phyloP scores from a whole-genome alignment of 2,329 filamentous ascomycete genomes.

The Scedosporium dehoogii region DNA sequence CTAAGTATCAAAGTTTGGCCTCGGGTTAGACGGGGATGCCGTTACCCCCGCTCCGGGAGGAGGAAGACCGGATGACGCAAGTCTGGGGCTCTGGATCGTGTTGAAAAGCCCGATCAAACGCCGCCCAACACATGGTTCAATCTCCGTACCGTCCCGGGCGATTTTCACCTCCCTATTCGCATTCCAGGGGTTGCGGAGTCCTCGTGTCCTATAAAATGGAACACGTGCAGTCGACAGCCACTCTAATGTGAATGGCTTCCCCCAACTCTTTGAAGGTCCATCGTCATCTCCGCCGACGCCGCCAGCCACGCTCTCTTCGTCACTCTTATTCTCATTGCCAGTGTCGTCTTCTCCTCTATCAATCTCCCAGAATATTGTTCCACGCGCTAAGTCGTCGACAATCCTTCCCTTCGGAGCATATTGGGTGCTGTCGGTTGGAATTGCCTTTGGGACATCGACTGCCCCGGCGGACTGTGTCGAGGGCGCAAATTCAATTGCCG shows the following conservation, averaged over 20 bases:
- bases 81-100: conserved; percentile 31
- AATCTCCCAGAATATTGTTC: conserved; percentile 94
- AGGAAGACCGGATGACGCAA: conserved; percentile 4
- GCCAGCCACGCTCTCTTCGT: conserved; percentile 21
- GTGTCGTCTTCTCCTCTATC: conserved; percentile 48
- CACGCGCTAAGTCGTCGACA: conserved; percentile 85
- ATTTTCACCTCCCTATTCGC: conserved; percentile 94
- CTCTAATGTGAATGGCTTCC: conserved; percentile 82
- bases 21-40: not conserved
- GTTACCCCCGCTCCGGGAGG: conserved; percentile 24
- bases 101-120: conserved; percentile 74
- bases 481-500: conserved; percentile 59
- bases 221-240: conserved; percentile 79
- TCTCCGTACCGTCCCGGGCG: conserved; percentile 84
- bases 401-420: conserved; percentile 74
- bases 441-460: conserved; percentile 66
- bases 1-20: not conserved
- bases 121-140: conserved; percentile 73
- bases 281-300: conserved; percentile 22
- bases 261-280: conserved; percentile 58
- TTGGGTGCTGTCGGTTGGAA: conserved; percentile 67
- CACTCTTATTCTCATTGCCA: conserved; percentile 33
- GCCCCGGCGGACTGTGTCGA: conserved; percentile 49
- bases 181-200: conserved; percentile 88
- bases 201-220: conserved; percentile 81